phyloP scores from a whole-genome alignment of 345 rosid species.

The Erucastrum elatum region DNA sequence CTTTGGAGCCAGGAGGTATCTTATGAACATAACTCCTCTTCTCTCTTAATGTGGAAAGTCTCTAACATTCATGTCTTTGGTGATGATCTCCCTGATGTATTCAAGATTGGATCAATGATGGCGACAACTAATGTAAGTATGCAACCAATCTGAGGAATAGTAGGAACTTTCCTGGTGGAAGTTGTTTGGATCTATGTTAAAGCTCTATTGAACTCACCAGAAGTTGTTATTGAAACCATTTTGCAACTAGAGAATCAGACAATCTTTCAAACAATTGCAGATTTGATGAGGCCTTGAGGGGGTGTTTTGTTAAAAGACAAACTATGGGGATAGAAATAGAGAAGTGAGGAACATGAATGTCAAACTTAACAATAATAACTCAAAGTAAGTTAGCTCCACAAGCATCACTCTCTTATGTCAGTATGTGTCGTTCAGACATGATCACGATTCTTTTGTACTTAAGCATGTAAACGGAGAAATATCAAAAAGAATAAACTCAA shows the following conservation, averaged over 20 bases:
- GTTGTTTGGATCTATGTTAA: not conserved
- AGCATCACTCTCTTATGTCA: conserved; percentile 2
- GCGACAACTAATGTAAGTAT: not conserved
- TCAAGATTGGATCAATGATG: not conserved
- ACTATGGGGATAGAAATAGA: not conserved
- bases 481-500: not conserved
- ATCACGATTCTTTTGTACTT: not conserved
- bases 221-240: not conserved
- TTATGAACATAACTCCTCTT: too few species aligned
- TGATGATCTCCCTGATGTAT: not conserved
- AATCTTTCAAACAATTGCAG: conserved; percentile 6
- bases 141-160: not conserved
- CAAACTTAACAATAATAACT: not conserved
- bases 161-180: not conserved
- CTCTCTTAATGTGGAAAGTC: not conserved
- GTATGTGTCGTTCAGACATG: not conserved
- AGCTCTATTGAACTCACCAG: not conserved
- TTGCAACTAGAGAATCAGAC: conserved; percentile 6
- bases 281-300: not conserved
- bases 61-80: too few species aligned
- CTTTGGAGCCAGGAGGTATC: too few species aligned
- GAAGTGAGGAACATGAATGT: not conserved
- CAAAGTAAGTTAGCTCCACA: conserved; percentile 12
- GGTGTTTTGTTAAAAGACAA: not conserved
- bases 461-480: not conserved